Percentiles rank a stretch among this genome's conserved stretches.
Conservation (phyloP, 2,329 filamentous ascomycete genomes). For the Colletotrichum coccodes region DNA sequence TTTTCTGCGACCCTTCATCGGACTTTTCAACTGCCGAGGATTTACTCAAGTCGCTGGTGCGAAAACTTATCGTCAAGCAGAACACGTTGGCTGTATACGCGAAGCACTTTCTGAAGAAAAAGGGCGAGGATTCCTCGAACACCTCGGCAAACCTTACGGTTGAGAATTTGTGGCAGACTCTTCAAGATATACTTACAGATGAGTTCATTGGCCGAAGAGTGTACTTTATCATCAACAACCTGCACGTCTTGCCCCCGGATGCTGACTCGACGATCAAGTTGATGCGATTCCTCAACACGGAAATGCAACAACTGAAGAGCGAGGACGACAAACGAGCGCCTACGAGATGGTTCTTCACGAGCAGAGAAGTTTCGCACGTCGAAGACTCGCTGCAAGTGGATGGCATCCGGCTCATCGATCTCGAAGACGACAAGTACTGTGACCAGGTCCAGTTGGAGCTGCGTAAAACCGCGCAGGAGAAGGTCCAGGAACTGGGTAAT, state of each 20-base stretch:
- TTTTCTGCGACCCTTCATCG: conserved; percentile 49
- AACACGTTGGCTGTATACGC: conserved; percentile 46
- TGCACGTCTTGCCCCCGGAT: conserved; percentile 49
- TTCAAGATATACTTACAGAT: conserved; percentile 53
- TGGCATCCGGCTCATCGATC: conserved; percentile 45
- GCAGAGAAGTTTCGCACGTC: conserved; percentile 41
- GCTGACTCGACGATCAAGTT: conserved; percentile 44
- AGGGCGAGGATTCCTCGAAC: conserved; percentile 40
- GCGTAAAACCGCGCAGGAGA: conserved; percentile 48
- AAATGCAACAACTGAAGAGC: conserved; percentile 39
- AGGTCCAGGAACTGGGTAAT: conserved; percentile 43
- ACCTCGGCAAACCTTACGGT: conserved; percentile 44
- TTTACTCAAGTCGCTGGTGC: conserved; percentile 50
- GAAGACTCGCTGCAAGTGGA: conserved; percentile 42
- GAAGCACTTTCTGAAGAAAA: conserved; percentile 46
- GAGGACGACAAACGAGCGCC: conserved; percentile 36
- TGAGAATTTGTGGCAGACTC: conserved; percentile 51
- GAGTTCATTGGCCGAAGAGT: conserved; percentile 47
- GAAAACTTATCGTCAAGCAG: conserved; percentile 50
- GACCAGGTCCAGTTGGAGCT: conserved; percentile 48
- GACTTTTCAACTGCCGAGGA: conserved; percentile 53
- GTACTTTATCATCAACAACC: conserved; percentile 53
- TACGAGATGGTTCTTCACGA: conserved; percentile 53
- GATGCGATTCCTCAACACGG: conserved; percentile 44
- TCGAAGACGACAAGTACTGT: conserved; percentile 49